A percentile compares a stretch with the other conserved stretches of the same genome.
Conservation (phyloP, 2,329 filamentous ascomycete species). For the Emydomyces testavorans region DNA sequence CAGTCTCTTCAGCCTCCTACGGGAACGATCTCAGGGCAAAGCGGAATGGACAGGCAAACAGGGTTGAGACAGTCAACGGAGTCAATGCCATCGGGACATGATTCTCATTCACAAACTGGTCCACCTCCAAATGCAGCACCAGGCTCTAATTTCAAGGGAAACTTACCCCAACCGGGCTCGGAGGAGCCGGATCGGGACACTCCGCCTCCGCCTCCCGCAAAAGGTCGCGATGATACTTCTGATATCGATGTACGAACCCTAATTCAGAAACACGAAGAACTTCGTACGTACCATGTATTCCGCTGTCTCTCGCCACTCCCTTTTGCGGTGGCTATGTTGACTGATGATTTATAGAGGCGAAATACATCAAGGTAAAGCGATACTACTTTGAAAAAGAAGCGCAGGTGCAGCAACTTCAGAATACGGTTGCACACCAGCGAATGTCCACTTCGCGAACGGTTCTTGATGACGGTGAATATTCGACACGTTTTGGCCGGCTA, state of each 20-base stretch:
- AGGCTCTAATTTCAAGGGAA: conserved; percentile 22
- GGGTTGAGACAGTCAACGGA: conserved; percentile 15
- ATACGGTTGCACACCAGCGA: conserved; percentile 91
- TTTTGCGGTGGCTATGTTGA: background rate
- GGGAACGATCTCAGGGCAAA: conserved; percentile 8
- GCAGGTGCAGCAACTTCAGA: conserved; percentile 89
- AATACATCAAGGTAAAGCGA: conserved; percentile 96
- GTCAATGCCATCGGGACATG: conserved; percentile 6
- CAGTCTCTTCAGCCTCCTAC: conserved; percentile 17
- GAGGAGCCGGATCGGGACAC: conserved; percentile 39
- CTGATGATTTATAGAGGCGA: conserved; percentile 51
- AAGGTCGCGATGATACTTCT: conserved; percentile 32
- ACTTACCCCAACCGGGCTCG: conserved; percentile 22
- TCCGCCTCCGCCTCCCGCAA: conserved; percentile 30
- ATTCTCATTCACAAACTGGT: conserved; percentile 7
- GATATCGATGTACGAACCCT: conserved; percentile 37
- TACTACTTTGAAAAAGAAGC: conserved; percentile 89
- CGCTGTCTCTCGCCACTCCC: background rate
- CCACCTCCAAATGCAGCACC: conserved; percentile 18
- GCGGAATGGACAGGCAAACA: conserved; percentile 16
- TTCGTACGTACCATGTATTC: conserved; percentile 29
- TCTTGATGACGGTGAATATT: conserved; percentile 90
- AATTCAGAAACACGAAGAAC: conserved; percentile 35
- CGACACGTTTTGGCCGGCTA: conserved; percentile 74
- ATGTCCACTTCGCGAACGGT: conserved; percentile 89